Evolutionary conservation across 1,139 yeast genomes (phyloP).

Genomic region (Candida buenavistaensis): DNA sequence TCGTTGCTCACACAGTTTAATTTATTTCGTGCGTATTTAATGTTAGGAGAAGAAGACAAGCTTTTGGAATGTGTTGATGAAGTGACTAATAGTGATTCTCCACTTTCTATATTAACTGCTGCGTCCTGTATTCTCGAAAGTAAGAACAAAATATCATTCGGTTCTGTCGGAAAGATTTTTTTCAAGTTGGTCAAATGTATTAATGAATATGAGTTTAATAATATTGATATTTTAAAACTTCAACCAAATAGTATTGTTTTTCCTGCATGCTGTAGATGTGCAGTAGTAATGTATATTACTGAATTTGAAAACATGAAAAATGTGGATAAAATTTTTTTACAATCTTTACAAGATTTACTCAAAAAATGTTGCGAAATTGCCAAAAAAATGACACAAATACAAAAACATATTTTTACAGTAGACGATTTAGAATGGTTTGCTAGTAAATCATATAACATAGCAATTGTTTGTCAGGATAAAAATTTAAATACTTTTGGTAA

Average conservation of each 20-base stretch:
- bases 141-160: constrained; percentile 10
- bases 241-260: constrained; percentile 9
- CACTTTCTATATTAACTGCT: constrained; percentile 13
- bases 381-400: constrained; percentile 1
- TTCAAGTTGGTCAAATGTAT: constrained; percentile 8
- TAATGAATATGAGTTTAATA: constrained; percentile 2
- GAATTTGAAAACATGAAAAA: constrained; percentile 7
- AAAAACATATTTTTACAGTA: constrained; percentile 5
- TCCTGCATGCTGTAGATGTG: constrained; percentile 12
- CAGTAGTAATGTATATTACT: constrained; percentile 10
- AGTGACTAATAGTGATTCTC: constrained; percentile 9
- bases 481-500: constrained; percentile 1
- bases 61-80: constrained; percentile 11
- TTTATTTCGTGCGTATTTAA: constrained; percentile 19
- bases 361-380: constrained; percentile 11
- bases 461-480: constrained; percentile 12
- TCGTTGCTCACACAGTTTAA: constrained; percentile 24
- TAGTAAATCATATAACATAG: constrained; percentile 17
- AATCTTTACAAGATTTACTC: constrained; percentile 8
- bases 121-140: constrained; percentile 21
- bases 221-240: constrained; percentile 7
- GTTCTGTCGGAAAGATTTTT: constrained; percentile 5
- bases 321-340: background rate
- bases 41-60: constrained; percentile 13
- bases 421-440: constrained; percentile 23